Evolutionary conservation across 768 basidiomycete genomes (phyloP).

Genomic region (Boletus rufocinnamomeus): DNA sequence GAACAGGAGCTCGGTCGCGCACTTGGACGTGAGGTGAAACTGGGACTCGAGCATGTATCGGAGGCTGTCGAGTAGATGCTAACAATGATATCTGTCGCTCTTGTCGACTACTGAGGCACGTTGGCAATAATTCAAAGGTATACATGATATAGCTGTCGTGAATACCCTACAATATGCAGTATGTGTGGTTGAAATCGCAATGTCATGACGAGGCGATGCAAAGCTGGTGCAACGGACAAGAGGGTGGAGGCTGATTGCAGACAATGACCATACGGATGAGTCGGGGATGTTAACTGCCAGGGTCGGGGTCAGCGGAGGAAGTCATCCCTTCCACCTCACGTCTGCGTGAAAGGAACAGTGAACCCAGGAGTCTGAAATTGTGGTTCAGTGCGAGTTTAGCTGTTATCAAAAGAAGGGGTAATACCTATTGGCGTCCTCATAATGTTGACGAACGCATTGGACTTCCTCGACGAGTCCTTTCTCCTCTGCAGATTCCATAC

Average conservation of each 20-base stretch:
- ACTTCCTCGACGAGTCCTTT: slow-evolving; percentile 41
- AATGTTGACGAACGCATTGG: slow-evolving; percentile 53
- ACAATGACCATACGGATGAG: neutral
- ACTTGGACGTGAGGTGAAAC: slow-evolving; percentile 38
- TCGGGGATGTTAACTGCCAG: slow-evolving; percentile 5
- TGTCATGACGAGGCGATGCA: neutral
- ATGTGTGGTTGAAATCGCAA: neutral
- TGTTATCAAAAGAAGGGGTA: slow-evolving; percentile 4
- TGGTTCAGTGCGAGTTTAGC: slow-evolving; percentile 6
- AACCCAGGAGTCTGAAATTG: slow-evolving; percentile 56
- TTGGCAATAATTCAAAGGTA: slow-evolving; percentile 6
- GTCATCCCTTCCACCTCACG: slow-evolving; percentile 28
- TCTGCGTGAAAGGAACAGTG: slow-evolving; percentile 63
- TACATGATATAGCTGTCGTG: neutral
- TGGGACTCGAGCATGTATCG: slow-evolving; percentile 35
- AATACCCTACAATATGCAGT: slow-evolving; percentile 14
- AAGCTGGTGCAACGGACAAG: neutral
- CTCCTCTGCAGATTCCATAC: slow-evolving; percentile 5
- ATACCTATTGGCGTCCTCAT: slow-evolving; percentile 69
- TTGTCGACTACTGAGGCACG: neutral
- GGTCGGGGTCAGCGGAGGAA: neutral
- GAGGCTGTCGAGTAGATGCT: slow-evolving; percentile 20
- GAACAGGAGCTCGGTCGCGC: slow-evolving; percentile 63
- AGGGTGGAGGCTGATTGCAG: neutral
- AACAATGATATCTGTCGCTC: neutral